Base-by-base conservation (phyloP, 371 early-diverging fungal genomes). In the Mucor velutinosus region DNA sequence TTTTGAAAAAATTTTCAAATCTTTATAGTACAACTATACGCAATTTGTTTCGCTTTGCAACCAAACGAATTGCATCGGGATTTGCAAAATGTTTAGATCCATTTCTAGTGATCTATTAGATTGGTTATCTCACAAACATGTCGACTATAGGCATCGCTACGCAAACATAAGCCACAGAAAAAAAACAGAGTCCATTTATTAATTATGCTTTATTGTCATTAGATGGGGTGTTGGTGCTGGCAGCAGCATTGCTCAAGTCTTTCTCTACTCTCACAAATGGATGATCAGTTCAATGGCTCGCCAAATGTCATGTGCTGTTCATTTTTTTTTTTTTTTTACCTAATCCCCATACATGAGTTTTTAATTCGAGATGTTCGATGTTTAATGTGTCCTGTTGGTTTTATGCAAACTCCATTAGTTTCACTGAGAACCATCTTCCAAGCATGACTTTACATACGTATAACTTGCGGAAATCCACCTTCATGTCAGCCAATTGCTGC, bases 321-420 rank as follows among this genome's bases (percentile, higher is more conserved):
- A n/a, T n/a, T n/a, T n/a, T 8, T 33, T 41, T 57, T n/a, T 58
- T 15, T 21, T 32, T 17, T 7, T 70, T 76, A 77, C 83, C 91
- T 66, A 90, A 76, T 61, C 90, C 90, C 92, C 91, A 91, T 17
- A 91, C 87, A 64, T 89, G 90, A 8, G 89, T 88, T 75, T 91
- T 91, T 65, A 90, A 80, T 72, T 91, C 92, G 47, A 91, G 80
- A 66, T 90, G 92, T 61, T 91, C 91, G 67, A 88, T 86, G 67
- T 90, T 87, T 51, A 91, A 75, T 21, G 83, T 83, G 71, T 91
- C 93, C 86, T 85, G 73, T 45, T 12, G n/a, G 49, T 10, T 56
- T 19, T 19, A 45, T 61, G 33, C 17, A 64, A 51, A 12, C 0
- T n/a, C 0, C 12, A 29, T 30, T 33, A 61, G 15, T 15, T 39